Evolutionary conservation across 2,329 filamentous ascomycete genomes (phyloP), one percentile per base, ranked within the genome.

Genomic region (Alternaria metachromatica): DNA sequence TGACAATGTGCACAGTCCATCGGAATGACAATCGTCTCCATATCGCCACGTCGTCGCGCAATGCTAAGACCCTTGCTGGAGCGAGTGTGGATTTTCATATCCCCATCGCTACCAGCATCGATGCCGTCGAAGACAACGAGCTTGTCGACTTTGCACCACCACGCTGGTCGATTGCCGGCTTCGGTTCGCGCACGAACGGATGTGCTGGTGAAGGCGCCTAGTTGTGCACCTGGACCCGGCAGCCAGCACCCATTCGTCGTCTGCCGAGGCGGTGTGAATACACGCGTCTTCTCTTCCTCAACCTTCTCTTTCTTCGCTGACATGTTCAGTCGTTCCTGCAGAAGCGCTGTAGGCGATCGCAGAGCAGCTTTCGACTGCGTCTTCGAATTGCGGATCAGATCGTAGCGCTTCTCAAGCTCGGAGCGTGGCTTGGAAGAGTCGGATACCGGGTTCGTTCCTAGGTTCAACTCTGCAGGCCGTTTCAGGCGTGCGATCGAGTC

Each of bases 101-200:
- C 59, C 2, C 63, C 73, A 20, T 67, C 43, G 3, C 55, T 66
- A 7, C 44, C 13, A 4, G 55, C 56, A 6, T 73, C 69, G 2
- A 74, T 45, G 2, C 76, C 77, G 43, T 79, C 76, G 20, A 78
- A 78, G 0, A 79, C 69, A 5, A 78, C 76, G 2, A 79, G 65
- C 53, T 73, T 75, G 45, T 79, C 77, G 33, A 73, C 67, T 49
- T 78, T 78, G 55, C 77, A 79, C 77, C 77, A 79, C 77, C 77
- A 79, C 5, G 75, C 72, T 1, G 77, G 74, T 3, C 72, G 63
- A 6, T 63, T 51, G 3, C 54, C 53, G 5, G 64, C 56, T 43
- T 74, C 71, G 3, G 76, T 79, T 6, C 65, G 58, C 8, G 75
- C 76, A 15, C 76, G 69, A 1, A 79, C 70, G 1, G 69, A 71